Evolutionary conservation across 306 rosid species (phyloP).

Genomic region (Quercus robur): DNA sequence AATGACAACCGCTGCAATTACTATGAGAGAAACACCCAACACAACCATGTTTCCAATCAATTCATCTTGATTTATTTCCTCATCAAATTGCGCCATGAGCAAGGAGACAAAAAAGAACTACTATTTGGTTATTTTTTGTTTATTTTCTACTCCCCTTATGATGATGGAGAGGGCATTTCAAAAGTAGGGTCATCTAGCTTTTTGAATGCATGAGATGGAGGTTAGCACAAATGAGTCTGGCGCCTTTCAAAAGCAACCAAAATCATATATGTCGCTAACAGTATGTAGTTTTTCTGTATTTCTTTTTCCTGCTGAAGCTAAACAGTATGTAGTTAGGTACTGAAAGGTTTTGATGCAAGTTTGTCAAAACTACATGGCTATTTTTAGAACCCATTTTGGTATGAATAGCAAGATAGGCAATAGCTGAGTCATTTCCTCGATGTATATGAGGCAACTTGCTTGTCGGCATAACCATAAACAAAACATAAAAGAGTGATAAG

Average conservation of each 20-base stretch:
- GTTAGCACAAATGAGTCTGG: neutral
- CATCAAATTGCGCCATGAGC: neutral
- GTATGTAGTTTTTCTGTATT: neutral
- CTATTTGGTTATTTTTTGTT: neutral
- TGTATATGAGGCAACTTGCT: too few relatives aligned
- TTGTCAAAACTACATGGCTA: too few relatives aligned
- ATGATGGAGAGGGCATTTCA: neutral
- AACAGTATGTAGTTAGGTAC: neutral
- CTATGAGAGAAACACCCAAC: constrained; percentile 15
- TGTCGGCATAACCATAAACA: too few relatives aligned
- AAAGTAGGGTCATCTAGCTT: neutral
- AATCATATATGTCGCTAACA: neutral
- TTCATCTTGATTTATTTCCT: neutral
- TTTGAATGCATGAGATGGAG: neutral
- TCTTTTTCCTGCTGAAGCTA: neutral
- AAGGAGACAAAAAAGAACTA: neutral
- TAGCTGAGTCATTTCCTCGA: too few relatives aligned
- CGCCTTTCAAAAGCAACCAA: neutral
- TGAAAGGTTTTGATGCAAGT: too few relatives aligned
- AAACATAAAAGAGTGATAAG: too few relatives aligned
- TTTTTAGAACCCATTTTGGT: too few relatives aligned
- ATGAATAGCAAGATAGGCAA: too few relatives aligned
- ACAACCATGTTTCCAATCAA: constrained; percentile 15
- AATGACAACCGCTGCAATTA: constrained; percentile 13
- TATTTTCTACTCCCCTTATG: too few relatives aligned